Conservation (phyloP, 1,284 basidiomycete genomes). For the Omphalotus olearius region DNA sequence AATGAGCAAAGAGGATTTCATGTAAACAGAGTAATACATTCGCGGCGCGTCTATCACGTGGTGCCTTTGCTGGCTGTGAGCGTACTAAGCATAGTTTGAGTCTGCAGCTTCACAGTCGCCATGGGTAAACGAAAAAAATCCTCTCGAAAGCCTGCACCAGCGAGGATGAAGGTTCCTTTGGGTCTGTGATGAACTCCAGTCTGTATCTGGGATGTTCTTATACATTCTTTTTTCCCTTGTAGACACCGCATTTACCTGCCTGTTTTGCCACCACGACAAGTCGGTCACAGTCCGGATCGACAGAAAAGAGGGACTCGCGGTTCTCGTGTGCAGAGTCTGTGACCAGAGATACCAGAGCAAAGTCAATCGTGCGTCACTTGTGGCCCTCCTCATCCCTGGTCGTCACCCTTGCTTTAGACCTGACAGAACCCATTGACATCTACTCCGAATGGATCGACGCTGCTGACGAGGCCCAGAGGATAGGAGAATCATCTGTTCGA, state of each 20-base stretch:
- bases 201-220: constrained; percentile 9
- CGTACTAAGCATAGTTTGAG: neutral
- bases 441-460: constrained; percentile 93
- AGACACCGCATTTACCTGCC: constrained; percentile 78
- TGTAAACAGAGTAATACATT: neutral
- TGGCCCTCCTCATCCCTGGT: constrained; percentile 13
- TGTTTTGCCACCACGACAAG: constrained; percentile 92
- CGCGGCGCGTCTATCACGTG: constrained; percentile 31
- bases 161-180: constrained; percentile 60
- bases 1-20: constrained; percentile 5
- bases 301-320: constrained; percentile 76
- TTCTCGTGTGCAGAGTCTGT: constrained; percentile 75
- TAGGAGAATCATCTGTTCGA: constrained; percentile 38
- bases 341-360: constrained; percentile 81
- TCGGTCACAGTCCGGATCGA: constrained; percentile 85
- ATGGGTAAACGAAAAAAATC: constrained; percentile 90
- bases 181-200: constrained; percentile 38
- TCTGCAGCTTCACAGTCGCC: constrained; percentile 6
- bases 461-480: constrained; percentile 75
- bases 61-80: constrained; percentile 14
- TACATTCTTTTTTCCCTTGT: constrained; percentile 7
- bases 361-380: constrained; percentile 66
- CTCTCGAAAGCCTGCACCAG: constrained; percentile 61
- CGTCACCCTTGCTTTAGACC: constrained; percentile 40
- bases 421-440: constrained; percentile 86